Evolutionary conservation across 495 filamentous ascomycete genomes (phyloP), one percentile per base, ranked within the genome.

Genomic region (Neurospora intermedia): DNA sequence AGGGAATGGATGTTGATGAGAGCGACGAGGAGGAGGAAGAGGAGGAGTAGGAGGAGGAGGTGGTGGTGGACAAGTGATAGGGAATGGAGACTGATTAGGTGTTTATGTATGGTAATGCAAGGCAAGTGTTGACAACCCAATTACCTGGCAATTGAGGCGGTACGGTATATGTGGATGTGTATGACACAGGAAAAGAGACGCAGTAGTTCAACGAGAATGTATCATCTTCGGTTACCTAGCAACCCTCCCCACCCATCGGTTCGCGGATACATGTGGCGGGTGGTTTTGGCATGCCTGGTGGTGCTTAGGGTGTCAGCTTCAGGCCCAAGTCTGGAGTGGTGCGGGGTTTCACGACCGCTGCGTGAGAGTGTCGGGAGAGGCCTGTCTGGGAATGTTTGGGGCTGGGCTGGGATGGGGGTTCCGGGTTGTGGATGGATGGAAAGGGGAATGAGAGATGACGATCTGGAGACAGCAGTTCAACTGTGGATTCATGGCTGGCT

Each of bases 1-100:
- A 98, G 81, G 94, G 94, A 4, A 94, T 94, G 94, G 96, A 98
- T 72, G 94, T 97, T 74, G 94, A 97, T 80, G 92, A 94, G 38
- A 92, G 93, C 2, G 92, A 93, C 54, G 93, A 94, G 43, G 91
- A 91, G 39, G 91, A 91, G 54, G 89, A 38, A 38, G 35, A 38
- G 35, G 35, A 38, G 35, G 4, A 38, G 35, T 4, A 38, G 35
- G 35, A 38, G 35, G 35, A 6, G 35, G 35, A 38, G 35, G 35
- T 6, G 35, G 35, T 38, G 35, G 35, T 38, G 35, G 35, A 38
- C 71, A 80, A 83, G 23, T 81, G 82, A 46, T 74, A 11, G 40
- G n/a, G 18, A 18, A 16, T 48, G 39, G 23, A 41, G 70, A 16
- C 23, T 59, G 48, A 59, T 59, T 20, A 45, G 3, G 46, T 70